Evolutionary conservation across 192 early-diverging fungal species (phyloP).

Genomic region (Pilaira anomala): DNA sequence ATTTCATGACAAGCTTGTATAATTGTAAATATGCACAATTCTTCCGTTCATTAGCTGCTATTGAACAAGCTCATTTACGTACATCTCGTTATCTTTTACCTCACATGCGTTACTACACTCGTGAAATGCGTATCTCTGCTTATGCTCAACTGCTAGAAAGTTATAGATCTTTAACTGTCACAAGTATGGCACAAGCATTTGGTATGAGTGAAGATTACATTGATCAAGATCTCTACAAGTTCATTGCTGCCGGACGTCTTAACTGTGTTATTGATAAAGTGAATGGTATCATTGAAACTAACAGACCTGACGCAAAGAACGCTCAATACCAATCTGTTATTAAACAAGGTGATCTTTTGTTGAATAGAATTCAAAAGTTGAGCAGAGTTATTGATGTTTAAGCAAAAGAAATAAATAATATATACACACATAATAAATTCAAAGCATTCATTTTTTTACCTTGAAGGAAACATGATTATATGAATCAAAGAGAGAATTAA

Average conservation of each 20-base stretch:
- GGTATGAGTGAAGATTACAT: conserved; percentile 94
- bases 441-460: background rate
- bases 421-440: background rate
- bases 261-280: conserved; percentile 99
- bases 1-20: conserved; percentile 85
- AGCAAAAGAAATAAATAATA: background rate
- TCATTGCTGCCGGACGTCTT: conserved; percentile 92
- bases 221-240: conserved; percentile 90
- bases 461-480: background rate
- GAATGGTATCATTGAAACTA: conserved; percentile 94
- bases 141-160: conserved; percentile 96
- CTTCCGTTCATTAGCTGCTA: conserved; percentile 75
- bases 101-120: conserved; percentile 91
- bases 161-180: conserved; percentile 89
- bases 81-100: conserved; percentile 79
- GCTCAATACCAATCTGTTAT: conserved; percentile 96
- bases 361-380: conserved; percentile 96
- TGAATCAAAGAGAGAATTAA: background rate
- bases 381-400: conserved; percentile 87
- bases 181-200: conserved; percentile 96
- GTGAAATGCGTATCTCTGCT: conserved; percentile 97
- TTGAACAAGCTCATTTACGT: conserved; percentile 73
- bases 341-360: conserved; percentile 93
- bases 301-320: conserved; percentile 98
- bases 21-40: conserved; percentile 91